These are phyloP conservation scores for Colletotrichum falcatum DNA, from an alignment of 2,329 filamentous ascomycete genomes.

Conservation along the genomic window DNA sequence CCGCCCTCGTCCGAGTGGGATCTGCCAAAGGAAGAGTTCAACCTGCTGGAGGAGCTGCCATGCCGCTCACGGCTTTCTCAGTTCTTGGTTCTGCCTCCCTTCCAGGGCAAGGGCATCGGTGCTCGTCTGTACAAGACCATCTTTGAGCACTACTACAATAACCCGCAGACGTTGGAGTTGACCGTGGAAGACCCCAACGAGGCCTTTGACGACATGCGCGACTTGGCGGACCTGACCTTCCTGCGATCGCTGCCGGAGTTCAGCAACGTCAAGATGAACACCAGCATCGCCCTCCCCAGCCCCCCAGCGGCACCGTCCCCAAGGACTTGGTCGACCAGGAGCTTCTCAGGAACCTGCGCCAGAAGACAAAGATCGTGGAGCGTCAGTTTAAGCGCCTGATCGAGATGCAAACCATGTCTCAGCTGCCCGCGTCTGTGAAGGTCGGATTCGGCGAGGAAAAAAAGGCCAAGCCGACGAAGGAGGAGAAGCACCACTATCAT, in stretches of 20 bases:
- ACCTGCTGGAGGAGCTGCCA: conserved; percentile 71
- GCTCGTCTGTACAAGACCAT: conserved; percentile 84
- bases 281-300: conserved; percentile 60
- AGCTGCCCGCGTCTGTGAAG: conserved; percentile 67
- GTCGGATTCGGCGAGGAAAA: conserved; percentile 60
- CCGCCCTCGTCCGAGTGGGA: conserved; percentile 60
- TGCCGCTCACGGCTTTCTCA: conserved; percentile 90
- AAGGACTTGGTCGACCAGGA: conserved; percentile 68
- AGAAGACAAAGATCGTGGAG: conserved; percentile 76
- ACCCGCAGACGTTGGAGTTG: conserved; percentile 80
- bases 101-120: conserved; percentile 84
- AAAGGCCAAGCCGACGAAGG: conserved; percentile 59
- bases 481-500: conserved; percentile 72
- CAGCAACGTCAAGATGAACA: conserved; percentile 66
- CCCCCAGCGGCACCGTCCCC: conserved; percentile 56
- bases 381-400: conserved; percentile 81
- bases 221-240: conserved; percentile 77
- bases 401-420: conserved; percentile 79
- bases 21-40: conserved; percentile 58
- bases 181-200: conserved; percentile 96
- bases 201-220: conserved; percentile 83
- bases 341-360: conserved; percentile 67
- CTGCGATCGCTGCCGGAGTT: conserved; percentile 72
- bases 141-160: conserved; percentile 75
- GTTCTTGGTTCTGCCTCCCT: conserved; percentile 90